Percentiles rank a stretch among this genome's conserved stretches.
Conservation (phyloP, 345 rosid species). For the Stellera chamaejasme region DNA sequence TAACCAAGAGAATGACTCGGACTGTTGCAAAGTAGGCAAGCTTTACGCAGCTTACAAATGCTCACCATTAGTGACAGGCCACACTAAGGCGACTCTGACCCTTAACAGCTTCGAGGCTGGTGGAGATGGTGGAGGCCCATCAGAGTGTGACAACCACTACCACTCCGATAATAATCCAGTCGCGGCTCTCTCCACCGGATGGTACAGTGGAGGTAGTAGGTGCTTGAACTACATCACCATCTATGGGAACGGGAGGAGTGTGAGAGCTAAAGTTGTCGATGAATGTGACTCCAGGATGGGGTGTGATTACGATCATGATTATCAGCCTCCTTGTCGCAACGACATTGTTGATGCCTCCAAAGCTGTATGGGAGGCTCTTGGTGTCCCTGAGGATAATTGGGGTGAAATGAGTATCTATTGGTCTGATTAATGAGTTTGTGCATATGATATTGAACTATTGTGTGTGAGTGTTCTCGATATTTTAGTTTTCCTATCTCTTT, state of each 20-base stretch:
- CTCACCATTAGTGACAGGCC: conserved; percentile 5
- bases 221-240: conserved; percentile 18
- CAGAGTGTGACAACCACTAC: conserved; percentile 23
- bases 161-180: conserved; percentile 10
- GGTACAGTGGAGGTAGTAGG: conserved; percentile 17
- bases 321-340: conserved; percentile 22
- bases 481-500: background rate
- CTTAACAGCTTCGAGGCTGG: conserved; percentile 4
- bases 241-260: conserved; percentile 16
- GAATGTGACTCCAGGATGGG: conserved; percentile 24
- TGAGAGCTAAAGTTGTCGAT: conserved; percentile 22
- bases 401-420: conserved; percentile 15
- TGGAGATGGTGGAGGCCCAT: conserved; percentile 20
- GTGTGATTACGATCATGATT: conserved; percentile 20
- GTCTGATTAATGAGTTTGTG: conserved; percentile 11
- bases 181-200: conserved; percentile 29
- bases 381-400: conserved; percentile 8
- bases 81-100: conserved; percentile 4
- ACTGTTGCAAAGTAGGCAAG: conserved; percentile 23
- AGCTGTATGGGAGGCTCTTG: conserved; percentile 23
- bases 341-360: conserved; percentile 27
- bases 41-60: conserved; percentile 17
- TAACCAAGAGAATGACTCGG: conserved; percentile 18
- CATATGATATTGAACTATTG: too few species aligned
- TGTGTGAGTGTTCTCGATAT: too few species aligned